Evolutionary conservation across 164 flowering plant genomes (phyloP), one percentile per base, ranked within the genome.

Genomic region (Kingdonia uniflora): DNA sequence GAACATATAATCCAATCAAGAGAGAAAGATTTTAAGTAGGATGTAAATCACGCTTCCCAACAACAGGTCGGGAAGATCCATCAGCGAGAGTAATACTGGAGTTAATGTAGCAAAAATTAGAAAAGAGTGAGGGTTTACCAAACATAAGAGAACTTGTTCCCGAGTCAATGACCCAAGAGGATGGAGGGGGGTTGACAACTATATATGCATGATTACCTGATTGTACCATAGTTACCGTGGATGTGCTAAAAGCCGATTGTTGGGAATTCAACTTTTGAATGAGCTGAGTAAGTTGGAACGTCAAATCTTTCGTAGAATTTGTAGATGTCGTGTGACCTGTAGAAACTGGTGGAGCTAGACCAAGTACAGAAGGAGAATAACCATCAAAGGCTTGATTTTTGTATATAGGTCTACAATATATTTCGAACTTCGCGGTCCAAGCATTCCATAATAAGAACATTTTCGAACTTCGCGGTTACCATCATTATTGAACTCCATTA

Each of bases 151-250:
- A 3, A 19, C 22, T 45, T 14, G 49, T 19, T 19, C 49, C 5
- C 4, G 23, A 16, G 16, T 45, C 49, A 45, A 45, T 45, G 24
- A 45, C 22, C 24, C 49, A 45, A 45, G 49, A 45, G 24, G 23
- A 45, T n/a, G 24, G 13, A 5, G 22, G 14, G 13, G 8, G 22
- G 13, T 16, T 41, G 17, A 41, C 17, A 16, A 5, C 49, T 21
- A 45, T 6, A 45, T 21, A 45, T 16, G 49, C 49, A 19, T 11
- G 16, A 11, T 45, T 7, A 45, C 20, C 14, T 17, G 14, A n/a
- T n/a, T 42, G 16, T n/a, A 19, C 46, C 14, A n/a, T 42, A 42
- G 46, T 7, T 1, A 19, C 16, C 14, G 46, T 6, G 16, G 15
- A 14, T 8, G 16, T n/a, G 1, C n/a, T 16, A 16, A 20, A 45